These are phyloP conservation scores for Rauvolfia tetraphylla DNA, from an alignment of 257 asterid genomes.

Conservation along the genomic window DNA sequence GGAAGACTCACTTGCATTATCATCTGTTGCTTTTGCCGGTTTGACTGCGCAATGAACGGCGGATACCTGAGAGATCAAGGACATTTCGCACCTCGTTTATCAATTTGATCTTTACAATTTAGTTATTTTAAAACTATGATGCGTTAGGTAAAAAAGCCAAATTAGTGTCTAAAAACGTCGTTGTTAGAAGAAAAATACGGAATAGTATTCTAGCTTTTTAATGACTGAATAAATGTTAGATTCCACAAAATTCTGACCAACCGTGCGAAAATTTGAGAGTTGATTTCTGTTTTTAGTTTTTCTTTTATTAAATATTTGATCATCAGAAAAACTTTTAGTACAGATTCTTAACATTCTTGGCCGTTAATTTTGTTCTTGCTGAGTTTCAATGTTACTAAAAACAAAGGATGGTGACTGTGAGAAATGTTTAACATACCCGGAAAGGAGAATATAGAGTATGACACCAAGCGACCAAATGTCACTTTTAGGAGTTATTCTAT, in stretches of 20 bases:
- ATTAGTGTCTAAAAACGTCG: too few relatives aligned
- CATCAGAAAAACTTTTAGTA: too few relatives aligned
- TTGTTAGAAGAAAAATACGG: neutral
- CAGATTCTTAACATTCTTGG: too few relatives aligned
- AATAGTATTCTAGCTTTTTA: neutral
- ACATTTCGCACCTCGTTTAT: neutral
- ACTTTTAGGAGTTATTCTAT: constrained; percentile 47
- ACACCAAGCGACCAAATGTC: constrained; percentile 92
- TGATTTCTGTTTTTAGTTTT: too few relatives aligned
- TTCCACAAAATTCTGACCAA: too few relatives aligned
- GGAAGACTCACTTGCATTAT: constrained; percentile 47
- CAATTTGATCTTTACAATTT: too few relatives aligned
- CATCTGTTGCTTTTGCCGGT: constrained; percentile 75
- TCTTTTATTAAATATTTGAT: too few relatives aligned
- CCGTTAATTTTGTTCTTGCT: too few relatives aligned
- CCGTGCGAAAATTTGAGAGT: too few relatives aligned
- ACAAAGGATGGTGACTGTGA: neutral
- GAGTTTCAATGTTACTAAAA: too few relatives aligned
- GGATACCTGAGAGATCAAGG: constrained; percentile 49
- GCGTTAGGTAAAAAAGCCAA: neutral
- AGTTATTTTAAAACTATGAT: too few relatives aligned
- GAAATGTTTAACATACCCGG: constrained; percentile 48
- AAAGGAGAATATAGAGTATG: constrained; percentile 79
- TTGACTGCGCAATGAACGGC: constrained; percentile 70
- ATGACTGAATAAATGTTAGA: neutral